Base-by-base conservation (phyloP, 208 protist genomes). In the Kentomonas sorsogonicus region DNA sequence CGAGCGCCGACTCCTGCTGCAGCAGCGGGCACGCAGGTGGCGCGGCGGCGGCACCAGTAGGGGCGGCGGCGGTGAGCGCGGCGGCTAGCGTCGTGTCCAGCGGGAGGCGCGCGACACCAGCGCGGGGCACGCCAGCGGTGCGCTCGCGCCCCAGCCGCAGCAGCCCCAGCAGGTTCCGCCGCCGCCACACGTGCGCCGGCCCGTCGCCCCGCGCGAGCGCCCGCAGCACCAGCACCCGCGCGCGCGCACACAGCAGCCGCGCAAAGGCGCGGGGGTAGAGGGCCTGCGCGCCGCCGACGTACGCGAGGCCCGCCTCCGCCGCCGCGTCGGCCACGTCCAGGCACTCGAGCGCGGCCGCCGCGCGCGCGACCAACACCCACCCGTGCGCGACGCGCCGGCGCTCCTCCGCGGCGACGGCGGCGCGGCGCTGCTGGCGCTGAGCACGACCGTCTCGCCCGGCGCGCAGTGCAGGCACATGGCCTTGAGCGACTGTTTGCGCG, bases 321-420 rank as follows among this genome's bases (percentile, higher is more conserved):
- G 72, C 79, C 3, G 82, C 46, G 23, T 81, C 69, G 0, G 77
- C 74, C 25, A 91, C 54, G 31, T 51, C 63, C n/a, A 53, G 58
- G 47, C 64, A 76, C 16, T 66, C 72, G 5, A 71, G 53, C 27
- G 73, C 68, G 29, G 66, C 61, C 18, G 77, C 77, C 4, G 73
- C 63, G 55, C 86, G 61, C 13, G 77, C 65, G 16, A 91, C 66
- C 36, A 91, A 53, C 1, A 74, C 69, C 80, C 80, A 91, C 48
- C 86, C 73, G 1, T 74, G 77, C 53, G 74, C 80, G 3, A 76
- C 71, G 13, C 64, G 71, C 1, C 53, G 54, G 26, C 68, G 59
- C 63, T 74, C 60, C 0, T 36, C 46, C 25, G 60, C 50, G 36
- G 68, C 62, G 58, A 72, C 30, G 33, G 60, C 40, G 66, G 53